phyloP scores from a whole-genome alignment of 495 filamentous ascomycete genomes.

The Penicillium subrubescens region DNA sequence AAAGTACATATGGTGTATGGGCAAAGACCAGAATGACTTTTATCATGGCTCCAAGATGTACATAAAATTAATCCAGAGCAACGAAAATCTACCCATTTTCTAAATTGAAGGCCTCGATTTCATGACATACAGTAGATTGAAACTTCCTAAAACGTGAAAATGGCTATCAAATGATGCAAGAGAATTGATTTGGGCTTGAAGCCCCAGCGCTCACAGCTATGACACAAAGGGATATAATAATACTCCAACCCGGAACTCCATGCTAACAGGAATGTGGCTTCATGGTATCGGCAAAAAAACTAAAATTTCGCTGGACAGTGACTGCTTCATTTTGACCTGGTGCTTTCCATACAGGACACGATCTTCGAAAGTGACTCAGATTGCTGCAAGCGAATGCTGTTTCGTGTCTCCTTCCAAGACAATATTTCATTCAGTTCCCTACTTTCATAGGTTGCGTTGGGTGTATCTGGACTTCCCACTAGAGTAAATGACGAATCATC shows the following conservation, averaged over 20 bases:
- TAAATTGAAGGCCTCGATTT: not conserved
- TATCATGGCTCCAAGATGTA: not conserved
- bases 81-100: constrained; percentile 3
- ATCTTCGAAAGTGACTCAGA: constrained; percentile 17
- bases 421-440: constrained; percentile 12
- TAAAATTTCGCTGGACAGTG: not conserved
- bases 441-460: constrained; percentile 1
- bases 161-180: not conserved
- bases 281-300: not conserved
- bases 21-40: constrained; percentile 31
- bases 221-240: not conserved
- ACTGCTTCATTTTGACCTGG: not conserved
- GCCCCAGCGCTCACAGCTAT: not conserved
- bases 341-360: constrained; percentile 16
- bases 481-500: constrained; percentile 1
- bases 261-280: not conserved
- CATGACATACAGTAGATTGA: not conserved
- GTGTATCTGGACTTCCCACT: not conserved
- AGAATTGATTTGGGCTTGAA: not conserved
- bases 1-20: constrained; percentile 42
- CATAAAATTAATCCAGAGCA: constrained; percentile 5
- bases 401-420: constrained; percentile 16
- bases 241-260: not conserved
- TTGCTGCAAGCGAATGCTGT: constrained; percentile 17
- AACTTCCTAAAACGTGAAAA: not conserved